Conservation (phyloP, 306 rosid species). For the Geum urbanum region DNA sequence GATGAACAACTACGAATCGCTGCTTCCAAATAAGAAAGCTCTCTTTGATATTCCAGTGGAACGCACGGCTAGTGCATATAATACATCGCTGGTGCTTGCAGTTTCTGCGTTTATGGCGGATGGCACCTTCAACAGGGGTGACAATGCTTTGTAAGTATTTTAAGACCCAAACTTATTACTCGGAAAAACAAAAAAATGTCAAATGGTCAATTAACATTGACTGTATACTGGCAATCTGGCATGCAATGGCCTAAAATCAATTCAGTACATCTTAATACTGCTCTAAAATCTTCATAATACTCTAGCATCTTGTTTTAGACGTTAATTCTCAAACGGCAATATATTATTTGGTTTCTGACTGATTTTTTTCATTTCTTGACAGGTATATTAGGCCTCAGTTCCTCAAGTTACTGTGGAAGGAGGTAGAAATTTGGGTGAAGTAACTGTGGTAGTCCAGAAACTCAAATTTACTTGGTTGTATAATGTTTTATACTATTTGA, state of each 20-base stretch:
- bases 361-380: constrained; percentile 22
- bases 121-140: constrained; percentile 93
- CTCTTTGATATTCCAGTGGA: constrained; percentile 89
- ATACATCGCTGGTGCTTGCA: constrained; percentile 75
- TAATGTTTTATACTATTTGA: background rate
- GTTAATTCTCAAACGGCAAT: too few species aligned
- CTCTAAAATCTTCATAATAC: background rate
- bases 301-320: background rate
- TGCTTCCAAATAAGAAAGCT: constrained; percentile 79
- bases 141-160: constrained; percentile 73
- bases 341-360: background rate
- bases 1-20: constrained; percentile 86
- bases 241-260: too few species aligned
- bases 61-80: constrained; percentile 79
- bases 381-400: constrained; percentile 95
- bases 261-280: background rate
- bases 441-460: background rate
- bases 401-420: background rate
- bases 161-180: background rate
- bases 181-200: background rate
- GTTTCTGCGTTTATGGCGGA: constrained; percentile 77
- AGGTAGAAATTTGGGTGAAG: background rate
- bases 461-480: background rate
- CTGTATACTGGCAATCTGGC: too few species aligned
- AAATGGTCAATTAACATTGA: too few species aligned